phyloP scores from a whole-genome alignment of 2,329 filamentous ascomycete genomes.

The Fusarium sp. region DNA sequence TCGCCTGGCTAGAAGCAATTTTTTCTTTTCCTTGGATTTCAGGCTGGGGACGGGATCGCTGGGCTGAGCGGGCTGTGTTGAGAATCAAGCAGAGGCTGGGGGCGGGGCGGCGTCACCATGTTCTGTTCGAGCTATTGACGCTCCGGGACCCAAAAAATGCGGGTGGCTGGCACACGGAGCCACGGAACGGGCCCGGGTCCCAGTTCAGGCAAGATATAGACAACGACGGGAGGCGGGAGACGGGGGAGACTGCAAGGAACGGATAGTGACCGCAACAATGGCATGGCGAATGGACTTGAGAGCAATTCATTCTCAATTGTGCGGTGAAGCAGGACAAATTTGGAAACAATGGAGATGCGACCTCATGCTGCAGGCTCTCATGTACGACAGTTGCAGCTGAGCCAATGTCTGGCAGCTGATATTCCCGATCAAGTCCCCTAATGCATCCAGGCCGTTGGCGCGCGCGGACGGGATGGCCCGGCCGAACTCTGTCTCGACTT shows the following conservation, averaged over 20 bases:
- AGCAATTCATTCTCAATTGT: background rate
- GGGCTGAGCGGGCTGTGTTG: background rate
- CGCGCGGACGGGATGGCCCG: constrained; percentile 40
- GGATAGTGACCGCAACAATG: constrained; percentile 13
- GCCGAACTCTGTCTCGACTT: constrained; percentile 32
- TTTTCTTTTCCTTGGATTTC: constrained; percentile 23
- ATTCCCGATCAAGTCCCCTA: constrained; percentile 21
- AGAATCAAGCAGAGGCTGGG: constrained; percentile 29
- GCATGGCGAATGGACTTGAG: constrained; percentile 2
- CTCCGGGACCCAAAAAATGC: constrained; percentile 29
- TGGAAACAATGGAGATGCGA: background rate
- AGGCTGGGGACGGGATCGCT: constrained; percentile 31
- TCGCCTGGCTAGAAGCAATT: constrained; percentile 22
- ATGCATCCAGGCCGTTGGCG: constrained; percentile 23
- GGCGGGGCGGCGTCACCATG: constrained; percentile 28
- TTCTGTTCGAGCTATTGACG: background rate
- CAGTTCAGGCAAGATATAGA: background rate
- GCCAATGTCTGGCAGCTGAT: background rate
- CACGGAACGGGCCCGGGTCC: constrained; percentile 26
- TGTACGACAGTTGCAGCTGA: background rate
- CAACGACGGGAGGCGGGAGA: constrained; percentile 13
- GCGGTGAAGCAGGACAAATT: background rate
- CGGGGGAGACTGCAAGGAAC: constrained; percentile 23
- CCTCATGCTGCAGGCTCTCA: background rate
- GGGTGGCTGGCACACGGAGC: constrained; percentile 36